Evolutionary conservation across 1,284 basidiomycete species (phyloP), one percentile per base, ranked within the genome.

Genomic region (Prillingera fragicola): DNA sequence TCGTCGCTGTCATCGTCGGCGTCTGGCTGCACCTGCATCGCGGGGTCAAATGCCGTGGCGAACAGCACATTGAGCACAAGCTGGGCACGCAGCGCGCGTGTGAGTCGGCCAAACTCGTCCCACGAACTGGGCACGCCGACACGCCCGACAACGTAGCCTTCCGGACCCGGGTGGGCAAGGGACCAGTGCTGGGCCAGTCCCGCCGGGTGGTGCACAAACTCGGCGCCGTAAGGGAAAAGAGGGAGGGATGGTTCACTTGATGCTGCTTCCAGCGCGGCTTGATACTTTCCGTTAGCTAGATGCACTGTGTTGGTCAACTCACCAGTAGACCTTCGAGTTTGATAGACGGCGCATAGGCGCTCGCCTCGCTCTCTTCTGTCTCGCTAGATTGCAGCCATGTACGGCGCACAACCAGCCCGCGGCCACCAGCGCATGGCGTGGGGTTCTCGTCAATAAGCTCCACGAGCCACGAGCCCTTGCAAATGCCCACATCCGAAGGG

Each of bases 261-360:
- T 6, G 18, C 37, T 12, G 33, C 38, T 13, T 34, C 45, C 13
- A 40, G 22, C n/a, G 43, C 41, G 1, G 38, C 35, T 32, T 48
- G 45, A 27, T 48, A 38, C 32, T 42, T 34, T n/a, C 13, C 19
- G 40, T 27, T 19, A n/a, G 31, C n/a, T 21, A 35, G 14, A 9
- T 6, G 5, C 18, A 29, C 18, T 36, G 17, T n/a, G 28, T 18
- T 25, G 32, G 8, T n/a, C 2, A 8, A 52, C 63, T 50, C 31
- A 64, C 63, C 29, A 67, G 50, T 3, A 66, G 41, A 8, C 62
- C 56, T 35, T 67, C 65, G 5, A 60, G 48, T 37, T 56, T 54
- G 22, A 61, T 52, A 6, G 44, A 39, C 0, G 48, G 53, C 21
- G 55, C 44, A 52, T 52, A 51, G 3, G 33, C 39, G 9, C 34